These are phyloP conservation scores for Penicillium verhagenii DNA, from an alignment of 495 filamentous ascomycete genomes.

Conservation along the genomic window DNA sequence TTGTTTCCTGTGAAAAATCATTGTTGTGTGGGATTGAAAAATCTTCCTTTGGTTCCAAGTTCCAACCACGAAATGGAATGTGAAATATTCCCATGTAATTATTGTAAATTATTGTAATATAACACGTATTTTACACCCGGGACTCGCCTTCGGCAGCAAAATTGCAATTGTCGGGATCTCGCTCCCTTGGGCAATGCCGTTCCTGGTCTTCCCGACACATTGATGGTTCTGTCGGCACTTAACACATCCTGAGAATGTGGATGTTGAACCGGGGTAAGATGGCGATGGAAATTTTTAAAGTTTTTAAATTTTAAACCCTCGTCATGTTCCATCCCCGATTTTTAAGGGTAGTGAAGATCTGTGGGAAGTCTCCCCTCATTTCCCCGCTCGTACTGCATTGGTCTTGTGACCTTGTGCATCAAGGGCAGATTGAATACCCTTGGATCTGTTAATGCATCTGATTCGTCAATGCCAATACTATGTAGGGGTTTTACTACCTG, in stretches of 20 bases:
- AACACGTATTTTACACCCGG: constrained; percentile 1
- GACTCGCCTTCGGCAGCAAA: neutral
- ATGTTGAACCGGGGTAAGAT: neutral
- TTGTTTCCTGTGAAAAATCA: neutral
- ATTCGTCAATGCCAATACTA: no score
- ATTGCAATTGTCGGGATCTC: neutral
- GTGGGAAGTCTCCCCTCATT: neutral
- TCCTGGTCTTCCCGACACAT: neutral
- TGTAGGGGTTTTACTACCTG: no score
- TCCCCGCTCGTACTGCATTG: no score
- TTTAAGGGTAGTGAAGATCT: neutral
- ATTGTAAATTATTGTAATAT: neutral
- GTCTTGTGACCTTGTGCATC: no score
- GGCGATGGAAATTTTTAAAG: neutral
- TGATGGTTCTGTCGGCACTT: neutral
- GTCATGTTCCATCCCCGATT: neutral
- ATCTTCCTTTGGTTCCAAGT: no score
- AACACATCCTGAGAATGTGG: neutral
- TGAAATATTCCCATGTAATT: neutral
- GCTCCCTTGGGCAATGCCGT: neutral
- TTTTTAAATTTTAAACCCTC: neutral
- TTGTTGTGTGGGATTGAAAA: neutral
- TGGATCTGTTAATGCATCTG: no score
- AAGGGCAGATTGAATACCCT: no score
- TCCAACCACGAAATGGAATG: neutral